These are phyloP conservation scores for Neonectria hederae DNA, from an alignment of 2,329 filamentous ascomycete genomes.

Conservation along the genomic window DNA sequence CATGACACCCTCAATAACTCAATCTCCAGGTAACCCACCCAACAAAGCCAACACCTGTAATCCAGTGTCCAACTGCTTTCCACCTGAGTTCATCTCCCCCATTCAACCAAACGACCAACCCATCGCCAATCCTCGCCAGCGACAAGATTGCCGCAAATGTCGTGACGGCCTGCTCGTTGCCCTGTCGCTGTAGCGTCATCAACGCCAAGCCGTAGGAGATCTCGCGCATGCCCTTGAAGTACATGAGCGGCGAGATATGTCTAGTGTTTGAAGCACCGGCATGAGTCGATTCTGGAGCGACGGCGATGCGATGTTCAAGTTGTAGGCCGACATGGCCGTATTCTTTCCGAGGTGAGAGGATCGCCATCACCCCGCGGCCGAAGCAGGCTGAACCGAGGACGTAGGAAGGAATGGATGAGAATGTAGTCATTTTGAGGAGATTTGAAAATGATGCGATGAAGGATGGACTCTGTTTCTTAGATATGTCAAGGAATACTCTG, in stretches of 20 bases:
- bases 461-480: not conserved
- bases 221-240: slow-evolving; percentile 49
- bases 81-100: slow-evolving; percentile 38
- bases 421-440: slow-evolving; percentile 29
- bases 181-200: slow-evolving; percentile 43
- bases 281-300: too few species aligned
- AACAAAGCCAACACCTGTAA: slow-evolving; percentile 37
- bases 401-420: slow-evolving; percentile 39
- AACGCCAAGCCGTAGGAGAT: slow-evolving; percentile 45
- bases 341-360: slow-evolving; percentile 36
- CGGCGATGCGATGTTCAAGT: slow-evolving; percentile 24
- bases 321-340: slow-evolving; percentile 39
- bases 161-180: slow-evolving; percentile 43
- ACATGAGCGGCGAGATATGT: slow-evolving; percentile 46
- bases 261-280: not conserved
- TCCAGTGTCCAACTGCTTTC: slow-evolving; percentile 42
- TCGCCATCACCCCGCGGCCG: slow-evolving; percentile 39
- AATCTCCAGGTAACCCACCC: slow-evolving; percentile 42
- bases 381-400: slow-evolving; percentile 37
- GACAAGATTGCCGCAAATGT: slow-evolving; percentile 43
- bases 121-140: slow-evolving; percentile 45
- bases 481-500: not conserved
- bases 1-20: not conserved
- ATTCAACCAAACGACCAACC: slow-evolving; percentile 45
- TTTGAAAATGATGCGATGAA: not conserved